A percentile compares a stretch with the other conserved stretches of the same genome.
Conservation (phyloP, 352 stramenopile genomes). For the Phytophthora capsici region DNA sequence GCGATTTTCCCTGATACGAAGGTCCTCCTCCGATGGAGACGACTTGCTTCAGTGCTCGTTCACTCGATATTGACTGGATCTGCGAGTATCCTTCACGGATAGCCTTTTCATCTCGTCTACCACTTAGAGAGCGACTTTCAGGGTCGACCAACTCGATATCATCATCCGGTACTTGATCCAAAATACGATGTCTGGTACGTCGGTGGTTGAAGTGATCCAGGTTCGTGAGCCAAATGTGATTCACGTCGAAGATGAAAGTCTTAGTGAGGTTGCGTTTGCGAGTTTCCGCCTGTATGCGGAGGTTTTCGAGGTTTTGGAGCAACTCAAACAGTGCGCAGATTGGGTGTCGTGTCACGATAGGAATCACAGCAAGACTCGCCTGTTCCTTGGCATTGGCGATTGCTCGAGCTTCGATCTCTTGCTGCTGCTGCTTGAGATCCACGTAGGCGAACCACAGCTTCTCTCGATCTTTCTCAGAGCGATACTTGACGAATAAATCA, state of each 20-base stretch:
- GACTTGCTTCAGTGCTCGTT: slow-evolving; percentile 61
- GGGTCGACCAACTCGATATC: slow-evolving; percentile 27
- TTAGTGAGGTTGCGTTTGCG: slow-evolving; percentile 78
- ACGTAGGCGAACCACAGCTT: slow-evolving; percentile 58
- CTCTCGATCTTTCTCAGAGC: slow-evolving; percentile 75
- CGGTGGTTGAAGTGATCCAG: slow-evolving; percentile 86
- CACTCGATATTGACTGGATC: slow-evolving; percentile 76
- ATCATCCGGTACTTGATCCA: slow-evolving; percentile 8
- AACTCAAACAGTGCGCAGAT: slow-evolving; percentile 63
- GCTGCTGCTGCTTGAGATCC: slow-evolving; percentile 47
- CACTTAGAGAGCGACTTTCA: slow-evolving; percentile 37
- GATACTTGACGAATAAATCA: slow-evolving; percentile 86
- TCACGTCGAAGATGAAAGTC: slow-evolving; percentile 89
- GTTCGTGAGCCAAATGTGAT: slow-evolving; percentile 92
- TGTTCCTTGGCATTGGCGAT: slow-evolving; percentile 24
- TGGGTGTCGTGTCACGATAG: slow-evolving; percentile 71
- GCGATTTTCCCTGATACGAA: slow-evolving; percentile 12
- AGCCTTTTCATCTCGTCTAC: slow-evolving; percentile 58
- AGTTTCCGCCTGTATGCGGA: slow-evolving; percentile 63
- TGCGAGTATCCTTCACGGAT: slow-evolving; percentile 78
- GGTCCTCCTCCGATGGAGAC: slow-evolving; percentile 40
- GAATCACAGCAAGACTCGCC: slow-evolving; percentile 42
- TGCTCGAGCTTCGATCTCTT: slow-evolving; percentile 25
- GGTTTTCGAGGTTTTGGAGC: slow-evolving; percentile 78
- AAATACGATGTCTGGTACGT: slow-evolving; percentile 14